Percentiles rank a stretch among this genome's conserved stretches.
Evolutionary conservation across 1,284 basidiomycete genomes (phyloP).

Genomic region (Hypsizygus ulmarius): DNA sequence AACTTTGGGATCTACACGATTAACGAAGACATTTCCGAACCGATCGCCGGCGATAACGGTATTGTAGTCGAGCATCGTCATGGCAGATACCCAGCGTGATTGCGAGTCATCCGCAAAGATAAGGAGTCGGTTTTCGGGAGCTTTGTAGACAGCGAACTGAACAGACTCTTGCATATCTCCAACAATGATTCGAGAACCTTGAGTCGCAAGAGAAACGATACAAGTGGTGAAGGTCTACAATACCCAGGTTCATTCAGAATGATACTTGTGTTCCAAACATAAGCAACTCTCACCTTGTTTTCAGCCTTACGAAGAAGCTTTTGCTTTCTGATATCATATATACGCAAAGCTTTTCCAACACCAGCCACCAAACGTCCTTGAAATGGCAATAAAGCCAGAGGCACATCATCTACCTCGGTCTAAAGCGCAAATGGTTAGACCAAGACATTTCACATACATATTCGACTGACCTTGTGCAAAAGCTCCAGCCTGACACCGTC

Average conservation of each 20-base stretch:
- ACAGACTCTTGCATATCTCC: slow-evolving; percentile 98
- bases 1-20: slow-evolving; percentile 80
- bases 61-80: slow-evolving; percentile 95
- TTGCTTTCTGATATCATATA: slow-evolving; percentile 98
- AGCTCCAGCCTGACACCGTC: slow-evolving; percentile 84
- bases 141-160: slow-evolving; percentile 89
- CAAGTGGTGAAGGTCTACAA: slow-evolving; percentile 76
- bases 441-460: neutral
- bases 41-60: slow-evolving; percentile 92
- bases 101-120: slow-evolving; percentile 95
- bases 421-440: slow-evolving; percentile 27
- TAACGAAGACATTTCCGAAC: slow-evolving; percentile 96
- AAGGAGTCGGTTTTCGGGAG: slow-evolving; percentile 89
- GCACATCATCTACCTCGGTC: slow-evolving; percentile 97
- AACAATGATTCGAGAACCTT: slow-evolving; percentile 92
- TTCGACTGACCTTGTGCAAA: slow-evolving; percentile 70
- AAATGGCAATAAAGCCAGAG: slow-evolving; percentile 85
- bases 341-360: slow-evolving; percentile 86
- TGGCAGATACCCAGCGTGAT: slow-evolving; percentile 87
- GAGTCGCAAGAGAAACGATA: slow-evolving; percentile 85
- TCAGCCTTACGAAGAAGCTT: slow-evolving; percentile 96
- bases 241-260: slow-evolving; percentile 2
- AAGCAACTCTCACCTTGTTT: slow-evolving; percentile 71
- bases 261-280: slow-evolving; percentile 11
- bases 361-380: slow-evolving; percentile 91